phyloP scores from a whole-genome alignment of 2,329 filamentous ascomycete genomes.

The Laburnicola sp. region DNA sequence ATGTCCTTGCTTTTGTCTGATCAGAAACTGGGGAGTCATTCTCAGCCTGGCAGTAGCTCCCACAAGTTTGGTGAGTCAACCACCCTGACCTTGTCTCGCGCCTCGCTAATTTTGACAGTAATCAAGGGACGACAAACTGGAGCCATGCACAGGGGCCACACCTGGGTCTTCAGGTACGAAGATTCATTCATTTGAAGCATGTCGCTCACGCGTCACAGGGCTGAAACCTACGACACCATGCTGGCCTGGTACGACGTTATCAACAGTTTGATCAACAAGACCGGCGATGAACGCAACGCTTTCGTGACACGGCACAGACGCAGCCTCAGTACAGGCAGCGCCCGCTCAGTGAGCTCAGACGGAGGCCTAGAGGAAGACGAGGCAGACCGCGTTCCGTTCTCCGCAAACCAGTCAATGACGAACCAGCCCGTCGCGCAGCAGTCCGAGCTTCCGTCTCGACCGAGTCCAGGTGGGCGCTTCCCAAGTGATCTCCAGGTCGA shows the following conservation, averaged over 20 bases:
- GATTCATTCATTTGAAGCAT: background rate
- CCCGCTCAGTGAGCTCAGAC: conserved; percentile 54
- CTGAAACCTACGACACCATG: conserved; percentile 85
- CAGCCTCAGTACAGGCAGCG: conserved; percentile 68
- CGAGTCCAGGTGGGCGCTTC: conserved; percentile 93
- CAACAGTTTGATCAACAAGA: conserved; percentile 83
- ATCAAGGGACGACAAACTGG: conserved; percentile 95
- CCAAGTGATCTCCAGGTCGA: conserved; percentile 90
- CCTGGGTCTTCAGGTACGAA: conserved; percentile 62
- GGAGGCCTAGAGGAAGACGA: conserved; percentile 56
- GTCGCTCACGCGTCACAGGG: conserved; percentile 40
- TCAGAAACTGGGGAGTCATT: conserved; percentile 93
- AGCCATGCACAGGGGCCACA: conserved; percentile 79
- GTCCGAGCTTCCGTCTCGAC: conserved; percentile 62
- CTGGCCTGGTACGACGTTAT: conserved; percentile 96
- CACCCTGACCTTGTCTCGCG: background rate
- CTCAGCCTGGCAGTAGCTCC: conserved; percentile 76
- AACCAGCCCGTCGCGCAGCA: conserved; percentile 38
- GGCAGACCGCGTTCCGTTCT: conserved; percentile 67
- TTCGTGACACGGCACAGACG: conserved; percentile 83
- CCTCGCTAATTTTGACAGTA: conserved; percentile 44
- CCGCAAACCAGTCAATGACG: conserved; percentile 57
- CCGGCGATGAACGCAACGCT: conserved; percentile 81
- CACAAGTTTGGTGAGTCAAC: conserved; percentile 76
- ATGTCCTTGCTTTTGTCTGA: conserved; percentile 96